These are phyloP conservation scores for Aspergillus mulundensis DNA, from an alignment of 495 filamentous ascomycete genomes.

Conservation along the genomic window DNA sequence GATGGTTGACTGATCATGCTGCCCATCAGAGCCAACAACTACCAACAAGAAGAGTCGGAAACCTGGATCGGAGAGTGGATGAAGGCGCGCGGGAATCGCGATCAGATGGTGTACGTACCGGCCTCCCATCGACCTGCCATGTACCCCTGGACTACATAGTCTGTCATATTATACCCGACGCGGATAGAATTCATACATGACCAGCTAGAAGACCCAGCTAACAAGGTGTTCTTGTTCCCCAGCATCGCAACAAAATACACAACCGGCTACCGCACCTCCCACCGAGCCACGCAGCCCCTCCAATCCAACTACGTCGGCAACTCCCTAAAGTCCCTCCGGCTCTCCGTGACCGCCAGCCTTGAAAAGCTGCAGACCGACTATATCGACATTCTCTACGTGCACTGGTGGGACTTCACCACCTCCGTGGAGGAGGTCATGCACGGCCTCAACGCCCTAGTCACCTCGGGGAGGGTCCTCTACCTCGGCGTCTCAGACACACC, in stretches of 20 bases:
- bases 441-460: conserved; percentile 51
- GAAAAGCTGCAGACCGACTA: conserved; percentile 61
- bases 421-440: conserved; percentile 61
- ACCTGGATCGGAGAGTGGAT: conserved; percentile 61
- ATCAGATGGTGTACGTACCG: conserved; percentile 67
- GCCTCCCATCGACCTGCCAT: no score
- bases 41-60: conserved; percentile 52
- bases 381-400: conserved; percentile 61
- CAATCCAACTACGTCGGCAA: conserved; percentile 50
- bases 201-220: no score
- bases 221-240: no score
- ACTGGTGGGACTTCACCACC: conserved; percentile 56
- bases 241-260: conserved; percentile 16
- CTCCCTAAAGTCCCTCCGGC: conserved; percentile 45
- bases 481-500: conserved; percentile 59
- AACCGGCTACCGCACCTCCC: neutral
- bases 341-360: conserved; percentile 51
- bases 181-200: no score
- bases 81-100: conserved; percentile 45
- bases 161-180: no score
- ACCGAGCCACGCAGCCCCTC: neutral
- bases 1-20: no score
- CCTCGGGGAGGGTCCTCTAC: conserved; percentile 57
- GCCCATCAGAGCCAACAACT: conserved; percentile 41
- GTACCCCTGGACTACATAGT: no score